Conservation (phyloP, 2,329 filamentous ascomycete genomes). For the Sarocladium strictum region DNA sequence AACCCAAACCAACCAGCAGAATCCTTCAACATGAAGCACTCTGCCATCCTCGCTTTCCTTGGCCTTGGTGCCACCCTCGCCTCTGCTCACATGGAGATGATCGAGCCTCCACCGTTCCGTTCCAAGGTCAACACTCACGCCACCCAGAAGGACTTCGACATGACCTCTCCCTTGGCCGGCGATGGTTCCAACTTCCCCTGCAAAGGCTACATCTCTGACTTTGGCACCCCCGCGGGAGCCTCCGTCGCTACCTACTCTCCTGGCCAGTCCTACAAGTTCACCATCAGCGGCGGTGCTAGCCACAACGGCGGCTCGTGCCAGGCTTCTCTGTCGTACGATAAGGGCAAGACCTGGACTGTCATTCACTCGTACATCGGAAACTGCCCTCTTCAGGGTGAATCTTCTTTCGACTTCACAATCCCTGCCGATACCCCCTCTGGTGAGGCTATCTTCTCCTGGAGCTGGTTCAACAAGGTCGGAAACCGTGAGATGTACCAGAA, state of each 20-base stretch:
- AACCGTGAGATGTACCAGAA: conserved; percentile 88
- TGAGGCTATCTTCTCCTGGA: conserved; percentile 68
- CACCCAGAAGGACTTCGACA: conserved; percentile 59
- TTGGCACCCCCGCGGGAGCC: conserved; percentile 42
- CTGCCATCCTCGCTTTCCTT: conserved; percentile 32
- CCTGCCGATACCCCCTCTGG: conserved; percentile 55
- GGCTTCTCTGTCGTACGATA: conserved; percentile 67
- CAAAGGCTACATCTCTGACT: conserved; percentile 54
- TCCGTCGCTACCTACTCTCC: conserved; percentile 56
- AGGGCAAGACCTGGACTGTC: conserved; percentile 64
- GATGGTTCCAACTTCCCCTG: conserved; percentile 67
- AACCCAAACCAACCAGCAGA: conserved; percentile 14
- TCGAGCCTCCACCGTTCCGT: conserved; percentile 43
- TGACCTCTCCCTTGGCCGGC: conserved; percentile 58
- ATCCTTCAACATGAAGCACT: conserved; percentile 34
- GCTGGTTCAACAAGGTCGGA: conserved; percentile 69
- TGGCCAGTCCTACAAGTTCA: conserved; percentile 58
- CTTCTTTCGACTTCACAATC: conserved; percentile 59
- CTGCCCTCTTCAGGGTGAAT: conserved; percentile 39
- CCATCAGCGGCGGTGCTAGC: conserved; percentile 53
- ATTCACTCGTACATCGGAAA: conserved; percentile 51
- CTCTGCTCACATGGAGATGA: conserved; percentile 53
- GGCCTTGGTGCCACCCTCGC: conserved; percentile 33
- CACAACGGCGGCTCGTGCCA: conserved; percentile 74
- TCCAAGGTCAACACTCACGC: conserved; percentile 47